phyloP scores from a whole-genome alignment of 306 rosid species.

The Dalbergia cochinchinensis region DNA sequence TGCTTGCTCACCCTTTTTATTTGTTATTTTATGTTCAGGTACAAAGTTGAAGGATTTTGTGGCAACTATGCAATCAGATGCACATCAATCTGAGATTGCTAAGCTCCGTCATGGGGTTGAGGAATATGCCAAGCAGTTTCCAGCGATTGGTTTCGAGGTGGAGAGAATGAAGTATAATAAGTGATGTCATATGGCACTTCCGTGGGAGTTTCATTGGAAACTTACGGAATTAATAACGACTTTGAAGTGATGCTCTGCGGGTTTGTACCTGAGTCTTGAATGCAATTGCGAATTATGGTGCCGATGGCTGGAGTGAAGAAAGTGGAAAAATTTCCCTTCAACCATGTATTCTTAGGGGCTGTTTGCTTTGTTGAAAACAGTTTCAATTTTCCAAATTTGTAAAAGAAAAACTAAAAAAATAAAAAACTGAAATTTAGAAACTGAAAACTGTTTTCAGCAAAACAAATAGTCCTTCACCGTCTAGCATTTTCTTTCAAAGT shows the following conservation, averaged over 20 bases:
- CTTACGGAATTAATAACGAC: conserved; percentile 33
- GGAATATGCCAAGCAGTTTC: conserved; percentile 86
- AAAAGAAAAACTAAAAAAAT: too few relatives aligned
- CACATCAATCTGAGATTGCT: conserved; percentile 70
- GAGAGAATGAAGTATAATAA: conserved; percentile 79
- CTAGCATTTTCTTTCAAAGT: conserved; percentile 37
- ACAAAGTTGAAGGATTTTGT: conserved; percentile 89
- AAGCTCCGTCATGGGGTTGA: conserved; percentile 75
- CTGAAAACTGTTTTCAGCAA: too few relatives aligned
- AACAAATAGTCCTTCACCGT: too few relatives aligned
- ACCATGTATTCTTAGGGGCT: conserved; percentile 11
- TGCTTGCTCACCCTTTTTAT: conserved; percentile 27
- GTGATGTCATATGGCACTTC: conserved; percentile 41
- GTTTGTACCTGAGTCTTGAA: conserved; percentile 8
- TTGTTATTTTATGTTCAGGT: conserved; percentile 59
- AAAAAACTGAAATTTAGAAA: too few relatives aligned
- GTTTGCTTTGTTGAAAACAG: too few relatives aligned
- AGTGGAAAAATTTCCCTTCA: not conserved
- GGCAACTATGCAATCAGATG: conserved; percentile 74
- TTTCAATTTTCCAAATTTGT: too few relatives aligned
- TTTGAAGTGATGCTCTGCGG: conserved; percentile 23
- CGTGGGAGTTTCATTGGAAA: conserved; percentile 21
- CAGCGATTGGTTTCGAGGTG: conserved; percentile 80
- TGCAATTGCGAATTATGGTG: conserved; percentile 28
- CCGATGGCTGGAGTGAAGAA: conserved; percentile 9